Conservation (phyloP, 805 yeast species). For the Yarrowia divulgata region DNA sequence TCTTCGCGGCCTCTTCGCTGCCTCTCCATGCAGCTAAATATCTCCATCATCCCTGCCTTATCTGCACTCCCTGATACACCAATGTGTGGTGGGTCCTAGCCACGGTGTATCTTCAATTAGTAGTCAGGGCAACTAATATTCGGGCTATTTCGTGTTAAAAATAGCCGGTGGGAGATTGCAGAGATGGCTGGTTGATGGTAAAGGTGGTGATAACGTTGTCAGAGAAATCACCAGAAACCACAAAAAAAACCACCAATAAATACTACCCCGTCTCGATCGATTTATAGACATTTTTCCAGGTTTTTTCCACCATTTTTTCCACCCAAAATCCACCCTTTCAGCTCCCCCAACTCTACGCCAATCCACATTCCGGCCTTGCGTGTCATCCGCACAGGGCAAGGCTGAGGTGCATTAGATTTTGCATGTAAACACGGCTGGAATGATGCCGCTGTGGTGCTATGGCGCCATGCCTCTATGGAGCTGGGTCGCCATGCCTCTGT, state of each 20-base stretch:
- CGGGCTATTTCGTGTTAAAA: not conserved
- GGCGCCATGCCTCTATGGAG: too few relatives aligned
- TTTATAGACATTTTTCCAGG: too few relatives aligned
- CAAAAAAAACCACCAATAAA: too few relatives aligned
- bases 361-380: conserved; percentile 17
- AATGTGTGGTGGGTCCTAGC: not conserved
- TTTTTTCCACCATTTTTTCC: too few relatives aligned
- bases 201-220: too few relatives aligned
- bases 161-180: not conserved
- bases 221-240: too few relatives aligned
- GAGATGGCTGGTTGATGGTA: too few relatives aligned
- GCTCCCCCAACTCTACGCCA: too few relatives aligned
- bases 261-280: too few relatives aligned
- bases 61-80: not conserved
- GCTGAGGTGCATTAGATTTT: conserved; percentile 27
- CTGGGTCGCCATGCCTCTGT: too few relatives aligned
- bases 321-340: too few relatives aligned
- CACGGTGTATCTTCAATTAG: not conserved
- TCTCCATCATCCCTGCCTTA: conserved; percentile 9
- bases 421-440: conserved; percentile 24
- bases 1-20: too few relatives aligned
- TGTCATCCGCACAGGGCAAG: conserved; percentile 7
- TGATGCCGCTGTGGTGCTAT: not conserved
- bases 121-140: conserved; percentile 22
- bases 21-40: not conserved